These are phyloP conservation scores for Diatrype stigma DNA, from an alignment of 2,329 filamentous ascomycete species.

Conservation along the genomic window DNA sequence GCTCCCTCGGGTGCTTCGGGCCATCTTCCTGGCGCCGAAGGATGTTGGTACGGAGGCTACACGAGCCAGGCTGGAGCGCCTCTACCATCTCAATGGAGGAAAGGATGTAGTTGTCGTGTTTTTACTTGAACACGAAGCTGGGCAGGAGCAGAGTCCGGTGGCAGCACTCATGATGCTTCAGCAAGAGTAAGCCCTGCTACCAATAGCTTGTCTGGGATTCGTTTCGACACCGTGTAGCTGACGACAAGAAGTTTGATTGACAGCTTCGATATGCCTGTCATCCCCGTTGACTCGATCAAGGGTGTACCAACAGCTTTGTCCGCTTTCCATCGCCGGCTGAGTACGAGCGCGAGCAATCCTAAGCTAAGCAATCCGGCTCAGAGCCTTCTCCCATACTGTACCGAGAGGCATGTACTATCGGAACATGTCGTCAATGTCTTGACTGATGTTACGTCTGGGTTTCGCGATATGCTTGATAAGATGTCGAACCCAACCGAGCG, in stretches of 20 bases:
- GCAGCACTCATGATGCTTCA: slow-evolving; percentile 39
- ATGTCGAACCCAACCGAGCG: slow-evolving; percentile 17
- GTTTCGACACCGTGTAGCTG: slow-evolving; percentile 1
- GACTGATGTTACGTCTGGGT: slow-evolving; percentile 24
- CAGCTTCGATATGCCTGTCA: slow-evolving; percentile 32
- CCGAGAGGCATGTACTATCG: slow-evolving; percentile 19
- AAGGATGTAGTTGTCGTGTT: slow-evolving; percentile 40
- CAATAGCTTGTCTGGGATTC: background rate
- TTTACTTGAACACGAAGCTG: slow-evolving; percentile 31
- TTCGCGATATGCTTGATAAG: slow-evolving; percentile 27
- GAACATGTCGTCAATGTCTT: slow-evolving; percentile 29
- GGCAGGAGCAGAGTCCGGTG: slow-evolving; percentile 24
- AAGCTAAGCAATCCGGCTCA: slow-evolving; percentile 15
- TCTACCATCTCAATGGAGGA: slow-evolving; percentile 37
- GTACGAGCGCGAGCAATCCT: slow-evolving; percentile 7
- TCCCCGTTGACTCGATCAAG: slow-evolving; percentile 36
- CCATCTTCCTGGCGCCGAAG: slow-evolving; percentile 36
- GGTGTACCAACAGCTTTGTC: slow-evolving; percentile 35
- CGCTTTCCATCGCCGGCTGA: slow-evolving; percentile 31
- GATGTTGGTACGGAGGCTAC: slow-evolving; percentile 30
- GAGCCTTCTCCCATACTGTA: slow-evolving; percentile 31
- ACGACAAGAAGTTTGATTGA: slow-evolving; percentile 28
- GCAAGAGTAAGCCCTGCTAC: slow-evolving; percentile 31
- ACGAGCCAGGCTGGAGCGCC: slow-evolving; percentile 33
- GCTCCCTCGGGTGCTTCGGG: slow-evolving; percentile 26